phyloP scores from a whole-genome alignment of 306 rosid genomes.

The Acacia confusa region DNA sequence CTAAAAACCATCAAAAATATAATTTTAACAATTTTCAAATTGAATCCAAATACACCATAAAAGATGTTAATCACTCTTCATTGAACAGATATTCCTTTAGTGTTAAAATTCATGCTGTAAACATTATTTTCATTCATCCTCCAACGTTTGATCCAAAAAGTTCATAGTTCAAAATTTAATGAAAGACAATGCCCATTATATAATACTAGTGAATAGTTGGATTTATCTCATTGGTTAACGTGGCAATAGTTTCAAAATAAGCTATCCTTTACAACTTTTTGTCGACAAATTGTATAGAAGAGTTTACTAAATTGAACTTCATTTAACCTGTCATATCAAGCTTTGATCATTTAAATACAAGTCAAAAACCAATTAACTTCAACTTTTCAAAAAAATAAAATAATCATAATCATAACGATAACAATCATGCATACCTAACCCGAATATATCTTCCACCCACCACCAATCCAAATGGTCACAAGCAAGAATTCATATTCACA shows the following conservation, averaged over 20 bases:
- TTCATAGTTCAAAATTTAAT: not conserved
- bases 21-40: too few species aligned
- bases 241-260: not conserved
- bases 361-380: not conserved
- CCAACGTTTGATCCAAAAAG: not conserved
- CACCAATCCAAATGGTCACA: not conserved
- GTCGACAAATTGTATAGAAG: not conserved
- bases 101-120: not conserved
- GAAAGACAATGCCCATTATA: not conserved
- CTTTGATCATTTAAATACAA: not conserved
- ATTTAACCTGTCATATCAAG: not conserved
- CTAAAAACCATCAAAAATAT: not conserved
- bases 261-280: not conserved
- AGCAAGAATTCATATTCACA: slow-evolving; percentile 5
- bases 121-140: too few species aligned
- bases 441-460: not conserved
- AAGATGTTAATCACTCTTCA: not conserved
- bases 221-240: not conserved
- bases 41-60: not conserved
- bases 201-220: not conserved
- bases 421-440: not conserved
- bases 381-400: not conserved
- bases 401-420: not conserved
- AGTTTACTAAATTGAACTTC: not conserved
- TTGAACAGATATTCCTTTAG: not conserved